Evolutionary conservation across 192 early-diverging fungal genomes (phyloP), one percentile per base, ranked within the genome.

Genomic region (Linnemannia schmuckeri): DNA sequence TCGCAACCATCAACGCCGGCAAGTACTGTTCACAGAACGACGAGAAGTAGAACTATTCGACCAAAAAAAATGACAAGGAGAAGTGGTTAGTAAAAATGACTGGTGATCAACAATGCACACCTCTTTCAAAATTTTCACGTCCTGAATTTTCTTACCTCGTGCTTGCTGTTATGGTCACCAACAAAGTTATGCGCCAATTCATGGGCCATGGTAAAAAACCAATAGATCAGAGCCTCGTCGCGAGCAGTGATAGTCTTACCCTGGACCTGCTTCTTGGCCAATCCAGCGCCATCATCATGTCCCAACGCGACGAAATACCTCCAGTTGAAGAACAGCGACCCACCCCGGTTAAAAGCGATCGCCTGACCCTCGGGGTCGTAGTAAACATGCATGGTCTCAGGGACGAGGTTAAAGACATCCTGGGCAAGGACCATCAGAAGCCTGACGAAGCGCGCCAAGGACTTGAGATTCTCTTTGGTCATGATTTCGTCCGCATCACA

Each of bases 201-300:
- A 87, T 98, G 97, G 72, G 94, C 95, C 57, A 92, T 88, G 7
- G 91, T 93, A 91, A 97, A 93, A 81, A 96, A 98, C 97, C 97
- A 97, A 84, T 96, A 96, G 69, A 93, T 90, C 78, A 90, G 27
- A 1, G 88, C 88, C n/a, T 90, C 90, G 6, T 83, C 88, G 27
- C 76, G 46, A 13, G 85, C 79, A 71, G 72, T 61, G 40, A 87
- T 77, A 4, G 80, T 90, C 61, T 47, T 70, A 30, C 79, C 79
- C 72, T 82, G 74, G 20, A 77, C 69, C 30, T 70, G 72, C 66
- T 49, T 84, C 20, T 79, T 70, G 37, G 63, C 52, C 27, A 30
- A 35, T 4, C 82, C 77, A 1, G 74, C 54, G 1, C 73, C 79
- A 22, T 74, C 57, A 46, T 88, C 85, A 69, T 92, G 92, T 69